phyloP scores from a whole-genome alignment of 257 asterid species.

The Przewalskia tangutica region DNA sequence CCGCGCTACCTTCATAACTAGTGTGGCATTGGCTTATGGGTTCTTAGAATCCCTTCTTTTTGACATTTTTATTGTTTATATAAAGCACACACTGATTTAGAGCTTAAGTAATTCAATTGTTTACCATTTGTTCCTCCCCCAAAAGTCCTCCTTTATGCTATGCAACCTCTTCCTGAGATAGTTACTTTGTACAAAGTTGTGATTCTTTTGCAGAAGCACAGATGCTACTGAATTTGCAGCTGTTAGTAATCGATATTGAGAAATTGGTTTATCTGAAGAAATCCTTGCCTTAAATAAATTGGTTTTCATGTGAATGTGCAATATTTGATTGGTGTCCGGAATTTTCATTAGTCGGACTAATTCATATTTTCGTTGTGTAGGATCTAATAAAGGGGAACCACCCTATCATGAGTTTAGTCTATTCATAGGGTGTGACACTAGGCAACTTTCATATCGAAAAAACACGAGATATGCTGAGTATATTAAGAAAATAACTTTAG shows the following conservation, averaged over 20 bases:
- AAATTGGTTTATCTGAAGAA: background rate
- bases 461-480: background rate
- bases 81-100: conserved; percentile 1
- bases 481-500: background rate
- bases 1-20: conserved; percentile 37
- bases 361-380: background rate
- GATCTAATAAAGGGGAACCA: background rate
- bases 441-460: background rate
- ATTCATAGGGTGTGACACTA: background rate
- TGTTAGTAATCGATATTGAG: background rate
- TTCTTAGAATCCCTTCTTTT: background rate
- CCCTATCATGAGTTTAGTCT: background rate
- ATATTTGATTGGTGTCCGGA: background rate
- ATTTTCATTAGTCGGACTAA: background rate
- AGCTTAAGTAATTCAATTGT: conserved; percentile 11
- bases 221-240: background rate
- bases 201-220: background rate
- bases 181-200: conserved; percentile 4
- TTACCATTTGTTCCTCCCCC: background rate
- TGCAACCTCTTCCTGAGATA: background rate
- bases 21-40: background rate
- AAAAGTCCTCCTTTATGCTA: background rate
- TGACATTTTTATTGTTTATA: conserved; percentile 15
- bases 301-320: background rate
- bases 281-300: background rate